Base-by-base conservation (phyloP, 768 basidiomycete genomes). In the Phanerodontia chrysosporium region DNA sequence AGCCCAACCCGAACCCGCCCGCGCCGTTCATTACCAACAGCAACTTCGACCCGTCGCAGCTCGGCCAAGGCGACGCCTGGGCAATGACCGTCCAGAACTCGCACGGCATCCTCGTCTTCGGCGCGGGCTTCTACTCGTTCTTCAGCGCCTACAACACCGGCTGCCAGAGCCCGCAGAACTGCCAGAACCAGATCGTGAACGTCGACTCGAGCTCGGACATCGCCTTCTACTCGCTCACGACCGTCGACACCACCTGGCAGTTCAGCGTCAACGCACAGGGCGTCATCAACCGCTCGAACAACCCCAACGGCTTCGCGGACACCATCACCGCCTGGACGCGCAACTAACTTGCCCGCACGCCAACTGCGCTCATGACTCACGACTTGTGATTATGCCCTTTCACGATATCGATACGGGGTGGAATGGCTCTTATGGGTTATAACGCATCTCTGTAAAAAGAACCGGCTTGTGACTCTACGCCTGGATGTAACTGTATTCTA, bases 91-190 rank as follows among this genome's bases (percentile, higher is more conserved):
- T 87, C n/a, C 65, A 75, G 35, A 72, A 72, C 18, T 87, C 86
- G 0, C 71, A 70, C 1, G 72, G 84, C 66, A 84, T 89, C 56
- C 72, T 85, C 32, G 70, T 90, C 44, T 89, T 85, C 58, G 88
- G 35, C 48, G 46, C 48, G 28, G 48, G 45, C 35, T 45, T 48
- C 46, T 39, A 39, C 56, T 51, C 49, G 35, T 48, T 45, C 44
- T 46, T 48, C 65, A 86, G 80, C 52, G 80, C 80, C 67, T 89
- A 84, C 68, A 63, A 49, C 28, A 76, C 83, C 67, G 67, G 67
- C 9, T 87, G 87, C 65, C 45, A 82, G 49, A 58, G 62, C 36
- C 72, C 72, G 4, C 69, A 67, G 44, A 78, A 67, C 54, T 90
- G 88, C 70, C 87, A 90, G 66, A 66, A 67, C 16, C 83, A 87